These are phyloP conservation scores for Aspergillus sp. DNA, from an alignment of 2,329 filamentous ascomycete genomes.

Conservation along the genomic window DNA sequence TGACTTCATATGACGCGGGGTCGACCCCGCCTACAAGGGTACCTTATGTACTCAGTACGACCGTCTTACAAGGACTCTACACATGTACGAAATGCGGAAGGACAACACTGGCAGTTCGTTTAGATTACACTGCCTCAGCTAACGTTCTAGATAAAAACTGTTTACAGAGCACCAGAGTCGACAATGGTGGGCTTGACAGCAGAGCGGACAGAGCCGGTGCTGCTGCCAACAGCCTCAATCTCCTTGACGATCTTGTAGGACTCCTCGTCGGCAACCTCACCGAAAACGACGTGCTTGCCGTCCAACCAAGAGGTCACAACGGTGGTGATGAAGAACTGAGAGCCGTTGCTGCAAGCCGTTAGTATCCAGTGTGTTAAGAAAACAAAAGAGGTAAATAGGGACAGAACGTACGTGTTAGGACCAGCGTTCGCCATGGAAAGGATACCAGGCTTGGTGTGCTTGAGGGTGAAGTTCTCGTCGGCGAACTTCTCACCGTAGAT, in stretches of 20 bases:
- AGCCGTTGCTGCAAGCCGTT: constrained; percentile 50
- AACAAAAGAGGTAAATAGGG: background rate
- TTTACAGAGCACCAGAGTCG: constrained; percentile 43
- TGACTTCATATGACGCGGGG: no score
- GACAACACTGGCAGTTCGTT: background rate
- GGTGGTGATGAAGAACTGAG: constrained; percentile 68
- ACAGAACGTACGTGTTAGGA: constrained; percentile 67
- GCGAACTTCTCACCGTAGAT: constrained; percentile 94
- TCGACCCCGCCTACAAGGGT: no score
- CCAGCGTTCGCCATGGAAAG: constrained; percentile 95
- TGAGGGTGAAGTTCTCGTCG: constrained; percentile 81
- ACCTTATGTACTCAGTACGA: no score
- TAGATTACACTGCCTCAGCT: background rate
- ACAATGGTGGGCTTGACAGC: constrained; percentile 51
- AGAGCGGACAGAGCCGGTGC: constrained; percentile 47
- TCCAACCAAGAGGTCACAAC: constrained; percentile 61
- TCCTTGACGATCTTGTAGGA: constrained; percentile 51
- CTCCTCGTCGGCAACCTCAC: constrained; percentile 51
- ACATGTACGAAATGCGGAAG: background rate
- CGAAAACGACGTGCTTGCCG: constrained; percentile 65
- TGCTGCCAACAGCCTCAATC: constrained; percentile 54
- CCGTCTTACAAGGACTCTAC: no score
- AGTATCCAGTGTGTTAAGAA: constrained; percentile 1
- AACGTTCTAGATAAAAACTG: constrained; percentile 2
- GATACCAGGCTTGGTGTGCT: constrained; percentile 68